Evolutionary conservation across 805 yeast species (phyloP).

Genomic region (Yamadazyma nakazawae): DNA sequence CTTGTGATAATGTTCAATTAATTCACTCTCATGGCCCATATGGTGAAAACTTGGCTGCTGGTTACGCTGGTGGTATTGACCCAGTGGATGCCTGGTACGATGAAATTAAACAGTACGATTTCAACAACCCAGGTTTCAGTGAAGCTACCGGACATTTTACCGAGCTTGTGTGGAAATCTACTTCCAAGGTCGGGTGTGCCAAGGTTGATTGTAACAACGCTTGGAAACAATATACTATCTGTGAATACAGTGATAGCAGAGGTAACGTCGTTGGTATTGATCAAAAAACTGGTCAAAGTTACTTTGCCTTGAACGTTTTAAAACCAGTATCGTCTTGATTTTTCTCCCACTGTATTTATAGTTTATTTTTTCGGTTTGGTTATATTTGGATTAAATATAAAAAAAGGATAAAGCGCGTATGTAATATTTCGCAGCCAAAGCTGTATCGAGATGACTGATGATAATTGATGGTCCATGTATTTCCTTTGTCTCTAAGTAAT

Average conservation of each 20-base stretch:
- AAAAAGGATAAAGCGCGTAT: neutral
- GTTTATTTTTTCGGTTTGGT: neutral
- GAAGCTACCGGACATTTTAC: conserved; percentile 74
- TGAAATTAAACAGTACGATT: conserved; percentile 58
- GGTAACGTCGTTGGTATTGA: conserved; percentile 49
- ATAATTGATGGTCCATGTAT: too few relatives aligned
- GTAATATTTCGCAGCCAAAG: conserved; percentile 3
- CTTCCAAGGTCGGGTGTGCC: conserved; percentile 67
- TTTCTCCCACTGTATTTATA: conserved; percentile 1
- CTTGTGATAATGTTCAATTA: conserved; percentile 57
- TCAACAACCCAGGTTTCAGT: conserved; percentile 47
- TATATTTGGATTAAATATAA: neutral
- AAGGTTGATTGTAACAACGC: conserved; percentile 42
- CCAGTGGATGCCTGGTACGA: conserved; percentile 76
- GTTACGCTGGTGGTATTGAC: conserved; percentile 49
- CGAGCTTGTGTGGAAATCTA: conserved; percentile 66
- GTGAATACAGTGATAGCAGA: conserved; percentile 57
- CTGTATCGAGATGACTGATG: too few relatives aligned
- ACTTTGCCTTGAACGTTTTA: conserved; percentile 44
- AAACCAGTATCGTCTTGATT: conserved; percentile 21
- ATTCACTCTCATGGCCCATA: conserved; percentile 63
- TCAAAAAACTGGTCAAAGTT: conserved; percentile 27
- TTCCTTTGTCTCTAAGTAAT: too few relatives aligned
- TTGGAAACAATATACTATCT: conserved; percentile 63
- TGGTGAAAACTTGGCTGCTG: conserved; percentile 79